Evolutionary conservation across 2,329 filamentous ascomycete genomes (phyloP), one percentile per base, ranked within the genome.

Genomic region (Claviceps cyperi): DNA sequence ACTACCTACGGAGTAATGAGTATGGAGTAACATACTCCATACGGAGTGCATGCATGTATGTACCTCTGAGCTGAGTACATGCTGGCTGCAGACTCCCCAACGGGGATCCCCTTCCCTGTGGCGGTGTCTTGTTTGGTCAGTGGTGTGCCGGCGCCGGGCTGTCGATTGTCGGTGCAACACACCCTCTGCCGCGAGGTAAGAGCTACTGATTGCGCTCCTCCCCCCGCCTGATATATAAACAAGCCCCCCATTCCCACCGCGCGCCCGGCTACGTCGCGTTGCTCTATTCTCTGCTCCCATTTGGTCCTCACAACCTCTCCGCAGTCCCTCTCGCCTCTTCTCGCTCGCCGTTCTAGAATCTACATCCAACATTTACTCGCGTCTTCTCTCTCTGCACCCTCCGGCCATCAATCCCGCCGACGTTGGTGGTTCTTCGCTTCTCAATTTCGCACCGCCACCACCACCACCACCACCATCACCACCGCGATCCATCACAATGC

Each of bases 191-290:
- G 41, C 46, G 24, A 43, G 48, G 51, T 44, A 55, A 51, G 53
- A 52, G 54, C 53, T 53, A 76, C 72, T 77, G 74, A 77, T 77
- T 77, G 74, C 69, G 71, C 64, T 69, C 66, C 68, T 69, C 65
- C 67, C 68, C 69, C 70, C 70, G 73, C 74, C 72, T 69, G 68
- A 70, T 72, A 79, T 80, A 80, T 78, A 79, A 80, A 77, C 72
- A 75, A 66, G 64, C 66, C 69, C 66, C 69, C 70, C 64, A 51
- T 64, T 64, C 69, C 69, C 69, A 66, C 71, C 68, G 62, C 74
- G 73, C 73, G 71, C 72, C 71, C 74, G 69, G 68, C 69, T 64
- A 63, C 63, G 66, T 65, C 63, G 54, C 22, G 56, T 52, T 47
- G 56, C 50, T 50, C 57, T 66, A 32, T 62, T 63, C 61, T 63